phyloP scores from a whole-genome alignment of 2,329 filamentous ascomycete genomes.

The Hypomyces rosellus region DNA sequence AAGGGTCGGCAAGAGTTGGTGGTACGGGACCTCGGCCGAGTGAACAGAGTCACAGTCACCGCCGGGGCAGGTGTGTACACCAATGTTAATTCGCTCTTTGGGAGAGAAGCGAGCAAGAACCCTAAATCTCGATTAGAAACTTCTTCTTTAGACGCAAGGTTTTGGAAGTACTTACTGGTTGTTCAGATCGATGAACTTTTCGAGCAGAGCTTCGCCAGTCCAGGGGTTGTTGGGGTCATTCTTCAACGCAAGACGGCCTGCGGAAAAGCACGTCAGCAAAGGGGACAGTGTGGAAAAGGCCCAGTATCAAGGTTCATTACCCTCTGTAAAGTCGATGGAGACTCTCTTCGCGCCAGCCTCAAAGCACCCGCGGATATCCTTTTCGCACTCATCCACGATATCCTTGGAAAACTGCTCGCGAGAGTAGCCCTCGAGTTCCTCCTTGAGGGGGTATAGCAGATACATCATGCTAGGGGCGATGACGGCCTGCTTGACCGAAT shows the following conservation, averaged over 20 bases:
- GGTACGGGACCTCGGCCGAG: constrained; percentile 10
- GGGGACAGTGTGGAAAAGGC: too few relatives aligned
- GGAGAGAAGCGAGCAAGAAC: constrained; percentile 10
- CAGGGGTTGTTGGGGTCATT: constrained; percentile 6
- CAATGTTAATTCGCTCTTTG: constrained; percentile 10
- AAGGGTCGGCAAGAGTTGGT: constrained; percentile 4
- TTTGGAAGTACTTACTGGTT: constrained; percentile 1
- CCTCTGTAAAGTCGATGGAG: constrained; percentile 14
- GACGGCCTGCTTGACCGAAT: constrained; percentile 12
- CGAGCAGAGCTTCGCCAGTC: constrained; percentile 9
- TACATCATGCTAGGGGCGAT: constrained; percentile 12
- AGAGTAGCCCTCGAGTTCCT: constrained; percentile 11
- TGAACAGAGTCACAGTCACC: constrained; percentile 13
- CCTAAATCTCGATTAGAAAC: background rate
- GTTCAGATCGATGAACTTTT: constrained; percentile 8
- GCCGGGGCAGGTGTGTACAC: constrained; percentile 13
- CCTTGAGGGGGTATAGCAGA: constrained; percentile 7
- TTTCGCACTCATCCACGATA: constrained; percentile 11
- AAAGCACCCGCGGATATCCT: constrained; percentile 13
- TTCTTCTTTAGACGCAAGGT: background rate
- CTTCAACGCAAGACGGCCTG: constrained; percentile 10
- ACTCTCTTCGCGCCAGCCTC: constrained; percentile 10
- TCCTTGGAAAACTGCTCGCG: constrained; percentile 8
- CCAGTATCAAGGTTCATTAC: background rate
- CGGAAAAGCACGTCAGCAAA: background rate